phyloP scores from a whole-genome alignment of 495 filamentous ascomycete species.

The Tuber calosporum region DNA sequence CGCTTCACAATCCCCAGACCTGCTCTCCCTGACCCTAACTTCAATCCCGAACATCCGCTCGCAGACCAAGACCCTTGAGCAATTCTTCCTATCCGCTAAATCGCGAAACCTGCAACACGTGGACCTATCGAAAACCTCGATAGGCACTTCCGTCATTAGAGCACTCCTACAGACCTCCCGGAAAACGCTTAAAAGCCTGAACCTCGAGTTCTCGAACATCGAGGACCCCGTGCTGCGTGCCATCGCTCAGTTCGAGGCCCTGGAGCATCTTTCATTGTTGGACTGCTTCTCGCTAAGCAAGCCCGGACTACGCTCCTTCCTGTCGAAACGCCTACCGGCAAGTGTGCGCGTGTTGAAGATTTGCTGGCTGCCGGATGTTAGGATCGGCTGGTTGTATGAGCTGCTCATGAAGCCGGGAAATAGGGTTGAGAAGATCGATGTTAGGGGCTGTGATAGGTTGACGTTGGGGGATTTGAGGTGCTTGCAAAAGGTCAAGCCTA shows the following conservation, averaged over 20 bases:
- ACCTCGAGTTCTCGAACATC: constrained; percentile 33
- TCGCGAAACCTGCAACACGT: constrained; percentile 24
- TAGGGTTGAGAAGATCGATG: constrained; percentile 24
- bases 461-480: constrained; percentile 32
- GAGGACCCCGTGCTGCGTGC: constrained; percentile 34
- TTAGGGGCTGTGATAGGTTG: constrained; percentile 34
- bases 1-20: constrained; percentile 16
- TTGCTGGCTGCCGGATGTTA: constrained; percentile 31
- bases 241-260: constrained; percentile 22
- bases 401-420: constrained; percentile 18
- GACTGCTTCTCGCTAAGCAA: constrained; percentile 26
- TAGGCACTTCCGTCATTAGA: constrained; percentile 28
- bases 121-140: constrained; percentile 26
- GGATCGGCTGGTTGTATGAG: constrained; percentile 32
- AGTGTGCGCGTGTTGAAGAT: constrained; percentile 22
- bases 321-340: constrained; percentile 29
- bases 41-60: constrained; percentile 22
- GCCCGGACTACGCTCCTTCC: constrained; percentile 22
- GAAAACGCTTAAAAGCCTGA: constrained; percentile 19
- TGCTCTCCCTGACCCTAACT: constrained; percentile 18
- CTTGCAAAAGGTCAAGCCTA: constrained; percentile 22
- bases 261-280: constrained; percentile 23
- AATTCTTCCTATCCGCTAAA: constrained; percentile 27
- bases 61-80: constrained; percentile 17
- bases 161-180: constrained; percentile 32